Percentiles rank a stretch among this genome's conserved stretches.
phyloP scores from a whole-genome alignment of 331 rosid genomes.

The Erythrophleum ivorense region DNA sequence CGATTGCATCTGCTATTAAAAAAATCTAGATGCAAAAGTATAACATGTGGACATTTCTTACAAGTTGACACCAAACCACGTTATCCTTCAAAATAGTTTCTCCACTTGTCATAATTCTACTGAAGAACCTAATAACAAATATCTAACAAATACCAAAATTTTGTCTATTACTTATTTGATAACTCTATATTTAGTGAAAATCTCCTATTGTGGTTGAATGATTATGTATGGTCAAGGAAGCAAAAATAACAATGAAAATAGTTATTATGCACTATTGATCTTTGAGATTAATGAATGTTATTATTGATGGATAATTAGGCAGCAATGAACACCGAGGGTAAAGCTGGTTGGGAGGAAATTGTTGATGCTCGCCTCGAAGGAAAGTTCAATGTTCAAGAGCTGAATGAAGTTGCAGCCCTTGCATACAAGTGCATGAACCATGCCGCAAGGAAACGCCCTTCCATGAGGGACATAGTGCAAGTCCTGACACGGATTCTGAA shows the following conservation, averaged over 20 bases:
- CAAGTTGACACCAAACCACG: not conserved
- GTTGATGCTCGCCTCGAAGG: slow-evolving; percentile 84
- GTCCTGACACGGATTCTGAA: slow-evolving; percentile 73
- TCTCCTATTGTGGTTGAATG: not conserved
- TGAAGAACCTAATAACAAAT: not conserved
- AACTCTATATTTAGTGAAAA: not conserved
- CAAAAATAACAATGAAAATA: not conserved
- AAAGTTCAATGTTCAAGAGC: slow-evolving; percentile 71
- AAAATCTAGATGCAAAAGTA: not conserved
- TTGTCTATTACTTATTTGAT: not conserved
- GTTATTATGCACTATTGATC: not conserved
- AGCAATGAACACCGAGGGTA: slow-evolving; percentile 89
- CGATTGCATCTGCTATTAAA: not conserved
- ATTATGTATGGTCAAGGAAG: not conserved
- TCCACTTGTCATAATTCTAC: not conserved
- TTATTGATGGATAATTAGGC: slow-evolving; percentile 64
- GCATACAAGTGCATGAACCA: slow-evolving; percentile 89
- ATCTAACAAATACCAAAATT: not conserved
- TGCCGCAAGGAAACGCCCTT: slow-evolving; percentile 76
- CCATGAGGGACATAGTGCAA: slow-evolving; percentile 93
- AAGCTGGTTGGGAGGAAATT: slow-evolving; percentile 97
- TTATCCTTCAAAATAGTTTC: not conserved
- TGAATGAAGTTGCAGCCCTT: slow-evolving; percentile 86
- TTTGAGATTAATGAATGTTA: slow-evolving; percentile 29
- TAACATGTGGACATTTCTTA: not conserved